Evolutionary conservation across 2,329 filamentous ascomycete genomes (phyloP), one percentile per base, ranked within the genome.

Genomic region (Claviceps sp.): DNA sequence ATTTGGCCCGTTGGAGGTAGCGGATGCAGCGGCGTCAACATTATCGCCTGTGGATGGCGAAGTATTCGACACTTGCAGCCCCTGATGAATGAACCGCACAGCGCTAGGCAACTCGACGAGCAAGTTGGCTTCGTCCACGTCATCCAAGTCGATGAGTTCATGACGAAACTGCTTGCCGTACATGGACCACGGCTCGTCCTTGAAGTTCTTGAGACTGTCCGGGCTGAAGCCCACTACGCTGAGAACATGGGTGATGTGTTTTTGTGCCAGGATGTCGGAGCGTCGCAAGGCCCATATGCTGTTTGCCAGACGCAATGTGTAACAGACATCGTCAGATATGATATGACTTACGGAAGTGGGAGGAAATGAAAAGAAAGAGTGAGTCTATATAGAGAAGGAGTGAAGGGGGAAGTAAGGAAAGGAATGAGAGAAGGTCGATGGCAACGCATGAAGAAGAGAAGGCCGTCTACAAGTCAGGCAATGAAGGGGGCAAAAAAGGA

Each of bases 161-260:
- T 94, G 89, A 57, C 82, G 71, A 65, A 82, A 89, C 43, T 76
- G 72, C 56, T 78, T 74, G 62, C 72, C 75, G 56, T 69, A 71
- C 48, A 73, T 71, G 18, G 73, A 66, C 62, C 68, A 70, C 51
- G 61, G 72, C 68, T 75, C 71, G 40, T 76, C 67, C 54, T 75
- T 72, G 61, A 80, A 69, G 55, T 69, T 70, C 49, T 66, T 68
- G 48, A 69, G 55, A 41, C 59, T 63, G 30, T 61, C 58, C 0
- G 64, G 64, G 52, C 67, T 62, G 59, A 84, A 76, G 47, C 79
- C 78, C 54, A 91, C 68, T 42, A 93, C 86, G 4, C 90, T 95
- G n/a, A 97, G 74, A 34, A 97, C 79, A 68, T 96, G 90, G 2
- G 89, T 95, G 65, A 98, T 89, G 58, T 84, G 82, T 58, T 82